Evolutionary conservation across 208 protist species (phyloP).

Genomic region (Sergeia podlipaevii): DNA sequence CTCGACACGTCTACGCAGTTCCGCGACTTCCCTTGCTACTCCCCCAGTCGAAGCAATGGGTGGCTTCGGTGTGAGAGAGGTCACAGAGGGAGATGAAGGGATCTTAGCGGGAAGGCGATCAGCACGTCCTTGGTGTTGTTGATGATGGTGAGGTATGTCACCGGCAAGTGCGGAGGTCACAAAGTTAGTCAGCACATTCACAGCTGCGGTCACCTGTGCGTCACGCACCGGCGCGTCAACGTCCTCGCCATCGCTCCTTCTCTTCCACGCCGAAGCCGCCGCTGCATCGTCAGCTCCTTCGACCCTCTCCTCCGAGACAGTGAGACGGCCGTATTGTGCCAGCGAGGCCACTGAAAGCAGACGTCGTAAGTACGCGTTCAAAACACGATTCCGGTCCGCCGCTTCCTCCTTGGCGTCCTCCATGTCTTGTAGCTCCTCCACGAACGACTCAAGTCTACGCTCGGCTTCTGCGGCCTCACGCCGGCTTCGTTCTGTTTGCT

Average conservation of each 20-base stretch:
- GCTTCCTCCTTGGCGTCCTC: conserved; percentile 60
- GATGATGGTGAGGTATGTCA: not conserved
- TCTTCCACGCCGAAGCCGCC: too few relatives aligned
- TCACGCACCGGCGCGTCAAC: conserved; percentile 16
- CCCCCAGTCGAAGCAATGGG: not conserved
- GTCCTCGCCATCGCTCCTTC: conserved; percentile 19
- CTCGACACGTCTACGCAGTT: conserved; percentile 30
- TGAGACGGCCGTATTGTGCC: conserved; percentile 28
- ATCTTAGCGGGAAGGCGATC: too few relatives aligned
- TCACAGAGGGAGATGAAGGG: not conserved
- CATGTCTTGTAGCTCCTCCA: conserved; percentile 33
- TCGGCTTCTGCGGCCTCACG: conserved; percentile 15
- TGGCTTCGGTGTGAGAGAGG: not conserved
- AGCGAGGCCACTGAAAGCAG: conserved; percentile 49
- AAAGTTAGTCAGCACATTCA: conserved; percentile 39
- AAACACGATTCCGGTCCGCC: conserved; percentile 32
- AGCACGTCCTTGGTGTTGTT: not conserved
- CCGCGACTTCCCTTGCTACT: conserved; percentile 2
- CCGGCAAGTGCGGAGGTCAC: conserved; percentile 9
- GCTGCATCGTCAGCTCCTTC: conserved; percentile 13
- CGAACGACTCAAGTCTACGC: conserved; percentile 18
- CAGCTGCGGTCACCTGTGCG: conserved; percentile 35
- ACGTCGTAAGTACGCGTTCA: conserved; percentile 62
- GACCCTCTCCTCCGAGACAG: too few relatives aligned
- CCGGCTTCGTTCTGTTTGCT: conserved; percentile 37